Evolutionary conservation across 1,139 yeast genomes (phyloP), one percentile per base, ranked within the genome.

Genomic region (Candida albicans): DNA sequence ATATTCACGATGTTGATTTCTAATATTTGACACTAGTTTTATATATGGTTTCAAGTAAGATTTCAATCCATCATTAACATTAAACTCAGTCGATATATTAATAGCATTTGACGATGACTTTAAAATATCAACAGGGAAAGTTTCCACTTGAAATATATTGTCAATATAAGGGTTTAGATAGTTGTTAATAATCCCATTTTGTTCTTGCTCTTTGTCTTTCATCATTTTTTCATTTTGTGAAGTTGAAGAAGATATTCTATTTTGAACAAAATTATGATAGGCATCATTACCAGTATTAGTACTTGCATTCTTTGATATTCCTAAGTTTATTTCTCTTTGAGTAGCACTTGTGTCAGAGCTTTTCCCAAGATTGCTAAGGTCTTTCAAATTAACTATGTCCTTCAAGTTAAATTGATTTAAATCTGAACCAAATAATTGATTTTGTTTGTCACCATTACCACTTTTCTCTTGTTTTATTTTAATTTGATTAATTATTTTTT

Each of bases 31-130:
- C 1, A 84, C 75, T 30, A 71, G 57, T 10, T 70, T 65, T 8
- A 68, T 66, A 76, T 82, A 82, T 2, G 66, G 64, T 47, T 70
- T 68, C 42, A 85, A 65, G 10, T 70, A 65, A 9, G 64, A 56
- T 39, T 75, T 67, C n/a, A 82, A 62, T 2, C 68, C 61, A 22
- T 76, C 68, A 13, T 81, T 72, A 2, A 75, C 65, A n/a, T 71
- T 68, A 47, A 84, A 61, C 9, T 73, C 65, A 1, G 70, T 56
- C 33, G 60, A 57, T 37, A 62, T 60, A n/a, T 51, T 50, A 3
- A 32, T 25, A 35, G 45, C 42, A 42, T 46, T 39, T 33, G 46
- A 41, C 9, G 22, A 42, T 8, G 22, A 42, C 7, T 26, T 41
- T 33, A 48, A 53, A 33, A 52, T 57, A 41, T 38, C 39, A 2